Evolutionary conservation across 768 basidiomycete species (phyloP), one percentile per base, ranked within the genome.

Genomic region (Cystobasidium onofrii): DNA sequence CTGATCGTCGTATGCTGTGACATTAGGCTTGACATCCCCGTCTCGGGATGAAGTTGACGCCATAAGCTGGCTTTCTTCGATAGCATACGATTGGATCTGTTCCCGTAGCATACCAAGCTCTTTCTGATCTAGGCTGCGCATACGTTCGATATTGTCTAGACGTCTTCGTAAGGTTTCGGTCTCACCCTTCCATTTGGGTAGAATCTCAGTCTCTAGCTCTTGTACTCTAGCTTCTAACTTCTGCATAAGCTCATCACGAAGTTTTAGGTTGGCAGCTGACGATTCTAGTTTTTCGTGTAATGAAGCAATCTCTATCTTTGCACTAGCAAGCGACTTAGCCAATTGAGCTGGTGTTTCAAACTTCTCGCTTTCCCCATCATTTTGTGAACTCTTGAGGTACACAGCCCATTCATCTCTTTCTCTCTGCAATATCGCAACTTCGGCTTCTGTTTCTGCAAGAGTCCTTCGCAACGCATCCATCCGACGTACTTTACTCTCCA

Each of bases 371-470:
- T 10, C n/a, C 23, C 15, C 15, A 3, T 52, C 54, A 17, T 57
- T 46, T 20, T 62, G 55, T n/a, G 57, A 34, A 31, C 31, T 41
- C 29, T 17, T 13, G 18, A 43, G 15, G 27, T 25, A 67, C 0
- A 57, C 75, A 13, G 25, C 75, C 78, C 78, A 79, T 29, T 78
- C 77, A 9, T 73, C 69, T 72, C 74, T 77, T 73, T 79, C 78
- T 4, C 74, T 63, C 61, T 70, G 43, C 9, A 77, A 60, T 23
- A 65, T 36, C 6, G 74, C 65, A n/a, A 75, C 54, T 62, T 77
- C 76, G 52, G 62, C n/a, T 10, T 71, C 70, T 13, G 67, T 52
- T 4, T 70, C 73, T 20, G 77, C 39, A 0, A 74, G 20, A 52
- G 75, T 67, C 29, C 64, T 39, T 0, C 75, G 73, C 20, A 76